phyloP scores from a whole-genome alignment of 345 rosid species.

The Lagerstroemia speciosa region DNA sequence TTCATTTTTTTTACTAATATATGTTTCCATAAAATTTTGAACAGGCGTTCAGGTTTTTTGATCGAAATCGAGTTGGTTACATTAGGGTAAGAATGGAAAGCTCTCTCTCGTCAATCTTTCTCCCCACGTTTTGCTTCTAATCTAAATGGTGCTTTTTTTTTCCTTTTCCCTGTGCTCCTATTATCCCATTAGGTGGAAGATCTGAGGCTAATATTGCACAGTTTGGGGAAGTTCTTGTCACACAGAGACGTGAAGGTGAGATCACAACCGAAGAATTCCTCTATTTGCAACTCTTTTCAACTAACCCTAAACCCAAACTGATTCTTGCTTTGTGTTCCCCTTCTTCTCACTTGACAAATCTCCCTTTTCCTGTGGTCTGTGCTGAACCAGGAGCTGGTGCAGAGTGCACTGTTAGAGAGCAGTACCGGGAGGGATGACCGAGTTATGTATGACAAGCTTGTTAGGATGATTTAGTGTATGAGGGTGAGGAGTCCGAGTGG shows the following conservation, averaged over 20 bases:
- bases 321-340: not conserved
- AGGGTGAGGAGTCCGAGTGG: not conserved
- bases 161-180: not conserved
- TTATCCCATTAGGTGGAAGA: conserved; percentile 99
- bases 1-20: not conserved
- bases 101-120: not conserved
- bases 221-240: conserved; percentile 71
- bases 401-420: conserved; percentile 85
- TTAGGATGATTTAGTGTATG: conserved; percentile 9
- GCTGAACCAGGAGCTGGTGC: conserved; percentile 70
- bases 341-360: not conserved
- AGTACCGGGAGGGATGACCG: conserved; percentile 93
- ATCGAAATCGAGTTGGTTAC: conserved; percentile 76
- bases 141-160: not conserved
- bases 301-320: not conserved
- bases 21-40: not conserved
- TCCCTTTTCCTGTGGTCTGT: not conserved
- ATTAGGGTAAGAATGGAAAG: conserved; percentile 43
- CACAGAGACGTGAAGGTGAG: conserved; percentile 88
- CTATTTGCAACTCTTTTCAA: not conserved
- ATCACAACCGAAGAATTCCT: not conserved
- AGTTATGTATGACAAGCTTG: conserved; percentile 74
- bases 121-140: not conserved
- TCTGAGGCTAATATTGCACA: conserved; percentile 80
- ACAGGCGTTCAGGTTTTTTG: conserved; percentile 95